Evolutionary conservation across 2,329 filamentous ascomycete species (phyloP), one percentile per base, ranked within the genome.

Genomic region (Phialophora verrucosa): DNA sequence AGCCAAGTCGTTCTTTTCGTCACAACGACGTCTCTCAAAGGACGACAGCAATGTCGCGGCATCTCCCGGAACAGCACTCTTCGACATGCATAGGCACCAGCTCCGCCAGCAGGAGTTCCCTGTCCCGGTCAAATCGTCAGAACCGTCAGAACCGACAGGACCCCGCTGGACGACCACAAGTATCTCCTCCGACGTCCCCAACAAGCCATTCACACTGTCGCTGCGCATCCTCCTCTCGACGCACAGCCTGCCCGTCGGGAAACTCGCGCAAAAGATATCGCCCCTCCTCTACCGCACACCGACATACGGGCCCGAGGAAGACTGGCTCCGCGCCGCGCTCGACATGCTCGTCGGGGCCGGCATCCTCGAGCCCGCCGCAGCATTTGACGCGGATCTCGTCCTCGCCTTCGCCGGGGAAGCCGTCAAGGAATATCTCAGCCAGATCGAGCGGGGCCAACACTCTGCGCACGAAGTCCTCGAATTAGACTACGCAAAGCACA

Each of bases 41-140:
- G 17, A 51, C 29, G 44, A 42, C 35, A 63, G 29, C 49, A 32
- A 53, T 27, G 42, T 47, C 32, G 20, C 53, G 3, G 10, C 56
- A 32, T 23, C 55, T 12, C 42, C 31, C 11, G 51, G 58, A 11
- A 62, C 66, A 4, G 49, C 42, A 4, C 63, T 70, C 17, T 68
- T 66, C 42, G 65, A 70, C 63, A 70, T 70, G 65, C 65, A 70
- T 57, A 47, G 64, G 51, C 68, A 70, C 50, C 68, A 66, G 62
- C 68, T 68, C 53, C 65, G 68, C 27, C 68, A 70, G 55, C 68
- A 70, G 51, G 56, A n/a, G 12, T 70, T 32, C 12, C 65, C 68
- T 3, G 53, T 66, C 5, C 63, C 65, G 8, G n/a, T 64, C 17
- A 35, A 14, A 11, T 23, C 11, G 27, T 25, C 17, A 12, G 57